Base-by-base conservation (phyloP, 2,329 filamentous ascomycete genomes). In the Pseudocercospora crystallina region DNA sequence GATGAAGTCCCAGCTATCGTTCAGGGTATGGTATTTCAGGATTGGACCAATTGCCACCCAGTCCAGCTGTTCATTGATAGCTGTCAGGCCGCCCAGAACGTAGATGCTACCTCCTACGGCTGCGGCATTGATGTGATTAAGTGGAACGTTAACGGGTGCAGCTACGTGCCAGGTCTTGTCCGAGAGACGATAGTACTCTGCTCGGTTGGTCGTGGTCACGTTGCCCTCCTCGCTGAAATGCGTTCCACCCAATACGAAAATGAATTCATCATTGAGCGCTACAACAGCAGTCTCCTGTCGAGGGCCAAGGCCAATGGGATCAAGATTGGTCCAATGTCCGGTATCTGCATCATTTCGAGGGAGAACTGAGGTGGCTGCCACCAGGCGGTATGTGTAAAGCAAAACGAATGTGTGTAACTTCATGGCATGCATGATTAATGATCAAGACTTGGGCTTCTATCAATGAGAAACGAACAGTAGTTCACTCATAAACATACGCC, bases 51-150 rank as follows among this genome's bases (percentile, higher is more conserved):
- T 10, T 5, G 43, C 49, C 10, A 35, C 17, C 49, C 49, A 52
- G 40, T 30, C 40, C 7, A 31, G n/a, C 5, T 30, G 26, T 9
- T 43, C 38, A 5, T 20, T 20, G 14, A 37, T 39, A 15, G 15
- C 41, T 2, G 41, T 32, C 12, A 52, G 43, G 2, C 49, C 49
- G 8, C 49, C 43, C 3, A 52, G 37, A 7, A 52, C 35, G 17
- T 47, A 52, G 8, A 52, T 39, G 8, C 35, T 38, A 5, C 40
- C 31, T 11, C 26, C 31, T 5, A 52, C 49, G 26, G 32, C 26
- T 32, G 43, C 49, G 2, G 38, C 43, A 15, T 52, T 52, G 38
- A 47, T 12, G 10, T 52, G 49, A 13, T 52, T 52, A 2, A 52
- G 11, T 1, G 49, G 49, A 5, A 26, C 13, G 5, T 26, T 14